These are phyloP conservation scores for Fusarium abutilonis DNA, from an alignment of 2,329 filamentous ascomycete species.

Conservation along the genomic window DNA sequence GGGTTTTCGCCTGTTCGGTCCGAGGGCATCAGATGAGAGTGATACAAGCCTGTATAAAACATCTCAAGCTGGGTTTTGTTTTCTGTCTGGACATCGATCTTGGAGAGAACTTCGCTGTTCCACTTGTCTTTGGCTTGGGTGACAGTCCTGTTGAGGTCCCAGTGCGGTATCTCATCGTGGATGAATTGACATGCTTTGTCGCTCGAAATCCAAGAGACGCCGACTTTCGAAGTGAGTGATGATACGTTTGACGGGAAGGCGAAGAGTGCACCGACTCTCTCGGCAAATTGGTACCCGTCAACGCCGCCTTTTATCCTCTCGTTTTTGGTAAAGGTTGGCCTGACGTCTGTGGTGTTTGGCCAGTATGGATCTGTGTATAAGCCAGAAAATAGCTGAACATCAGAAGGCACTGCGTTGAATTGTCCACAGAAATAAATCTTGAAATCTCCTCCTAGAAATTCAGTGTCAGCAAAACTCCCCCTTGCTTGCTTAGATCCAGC, in stretches of 20 bases:
- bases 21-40: constrained; percentile 69
- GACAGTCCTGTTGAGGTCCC: constrained; percentile 54
- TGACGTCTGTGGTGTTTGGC: constrained; percentile 46
- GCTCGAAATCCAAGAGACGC: constrained; percentile 60
- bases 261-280: constrained; percentile 63
- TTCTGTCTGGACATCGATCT: constrained; percentile 51
- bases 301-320: constrained; percentile 62
- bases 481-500: not conserved
- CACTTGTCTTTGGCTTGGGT: constrained; percentile 55
- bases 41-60: constrained; percentile 68
- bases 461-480: not conserved
- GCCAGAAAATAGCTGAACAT: constrained; percentile 52
- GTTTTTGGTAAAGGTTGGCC: constrained; percentile 59
- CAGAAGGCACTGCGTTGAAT: constrained; percentile 32
- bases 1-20: constrained; percentile 69
- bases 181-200: constrained; percentile 61
- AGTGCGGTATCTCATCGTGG: constrained; percentile 55
- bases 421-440: constrained; percentile 29
- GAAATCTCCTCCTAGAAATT: constrained; percentile 15
- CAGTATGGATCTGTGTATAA: constrained; percentile 58
- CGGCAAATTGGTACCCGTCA: constrained; percentile 61
- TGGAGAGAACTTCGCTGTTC: constrained; percentile 57
- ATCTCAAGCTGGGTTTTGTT: constrained; percentile 61
- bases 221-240: constrained; percentile 60
- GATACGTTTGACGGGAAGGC: constrained; percentile 52